Evolutionary conservation across 2,329 filamentous ascomycete species (phyloP).

Genomic region (Colletotrichum noveboracense): DNA sequence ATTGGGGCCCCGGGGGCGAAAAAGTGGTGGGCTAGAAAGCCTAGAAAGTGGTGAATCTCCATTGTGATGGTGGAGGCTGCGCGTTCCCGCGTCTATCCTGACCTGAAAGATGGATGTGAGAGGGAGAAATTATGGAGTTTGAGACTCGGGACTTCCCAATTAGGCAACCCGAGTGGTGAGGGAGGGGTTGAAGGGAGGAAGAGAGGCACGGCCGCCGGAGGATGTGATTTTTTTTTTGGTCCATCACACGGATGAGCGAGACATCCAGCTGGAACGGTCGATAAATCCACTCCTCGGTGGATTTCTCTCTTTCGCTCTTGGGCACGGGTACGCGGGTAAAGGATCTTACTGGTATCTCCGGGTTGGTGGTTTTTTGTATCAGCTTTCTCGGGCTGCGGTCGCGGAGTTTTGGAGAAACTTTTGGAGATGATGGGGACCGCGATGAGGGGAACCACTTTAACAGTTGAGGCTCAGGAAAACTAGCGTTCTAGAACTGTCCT

Average conservation of each 20-base stretch:
- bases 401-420: background rate
- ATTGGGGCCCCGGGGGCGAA: constrained; percentile 6
- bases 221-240: background rate
- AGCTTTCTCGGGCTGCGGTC: background rate
- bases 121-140: background rate
- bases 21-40: background rate
- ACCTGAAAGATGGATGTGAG: background rate
- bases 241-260: constrained; percentile 7
- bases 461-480: background rate
- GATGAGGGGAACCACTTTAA: background rate
- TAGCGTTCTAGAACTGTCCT: background rate
- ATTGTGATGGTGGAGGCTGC: background rate
- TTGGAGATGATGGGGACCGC: background rate
- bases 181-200: background rate
- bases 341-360: background rate
- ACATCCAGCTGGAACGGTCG: constrained; percentile 15
- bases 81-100: background rate
- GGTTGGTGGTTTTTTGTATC: background rate
- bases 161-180: background rate
- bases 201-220: background rate
- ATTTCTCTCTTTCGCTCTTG: background rate
- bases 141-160: constrained; percentile 1
- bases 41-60: background rate
- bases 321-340: background rate
- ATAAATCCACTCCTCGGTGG: constrained; percentile 9